These are phyloP conservation scores for Cladosporium austrohemisphaericum DNA, from an alignment of 2,329 filamentous ascomycete genomes.

Conservation along the genomic window DNA sequence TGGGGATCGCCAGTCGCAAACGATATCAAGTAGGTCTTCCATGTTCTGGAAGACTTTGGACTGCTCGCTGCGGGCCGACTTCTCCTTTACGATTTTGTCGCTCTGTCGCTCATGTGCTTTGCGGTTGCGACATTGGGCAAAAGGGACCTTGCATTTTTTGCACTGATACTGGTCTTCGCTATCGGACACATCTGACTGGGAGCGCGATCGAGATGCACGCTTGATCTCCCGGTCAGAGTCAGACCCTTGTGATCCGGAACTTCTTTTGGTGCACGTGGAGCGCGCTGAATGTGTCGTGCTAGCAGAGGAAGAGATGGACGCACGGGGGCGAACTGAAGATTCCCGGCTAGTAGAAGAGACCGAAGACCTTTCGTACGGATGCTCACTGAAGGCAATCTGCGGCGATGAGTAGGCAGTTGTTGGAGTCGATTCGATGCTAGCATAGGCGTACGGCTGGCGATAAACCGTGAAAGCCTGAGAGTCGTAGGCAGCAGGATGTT, in stretches of 20 bases:
- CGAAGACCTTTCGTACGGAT: neutral
- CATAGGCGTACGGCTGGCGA: neutral
- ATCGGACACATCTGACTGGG: neutral
- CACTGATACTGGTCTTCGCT: neutral
- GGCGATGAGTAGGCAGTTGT: neutral
- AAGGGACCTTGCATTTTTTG: neutral
- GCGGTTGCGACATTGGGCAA: neutral
- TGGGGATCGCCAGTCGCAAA: neutral
- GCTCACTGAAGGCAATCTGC: neutral
- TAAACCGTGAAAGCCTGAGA: neutral
- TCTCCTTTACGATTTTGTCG: conserved; percentile 3
- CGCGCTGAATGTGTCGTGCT: neutral
- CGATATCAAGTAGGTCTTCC: neutral
- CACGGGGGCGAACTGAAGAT: neutral
- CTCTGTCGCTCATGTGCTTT: neutral
- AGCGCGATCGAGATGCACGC: neutral
- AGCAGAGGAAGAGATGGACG: neutral
- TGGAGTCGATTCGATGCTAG: neutral
- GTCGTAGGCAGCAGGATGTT: neutral
- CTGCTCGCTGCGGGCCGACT: neutral
- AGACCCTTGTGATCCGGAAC: neutral
- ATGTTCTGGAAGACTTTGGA: neutral
- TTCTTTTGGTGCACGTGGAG: neutral
- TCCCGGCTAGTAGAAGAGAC: neutral
- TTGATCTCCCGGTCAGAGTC: neutral